Evolutionary conservation across 306 rosid genomes (phyloP), one percentile per base, ranked within the genome.

Genomic region (Gastrolobium villosum): DNA sequence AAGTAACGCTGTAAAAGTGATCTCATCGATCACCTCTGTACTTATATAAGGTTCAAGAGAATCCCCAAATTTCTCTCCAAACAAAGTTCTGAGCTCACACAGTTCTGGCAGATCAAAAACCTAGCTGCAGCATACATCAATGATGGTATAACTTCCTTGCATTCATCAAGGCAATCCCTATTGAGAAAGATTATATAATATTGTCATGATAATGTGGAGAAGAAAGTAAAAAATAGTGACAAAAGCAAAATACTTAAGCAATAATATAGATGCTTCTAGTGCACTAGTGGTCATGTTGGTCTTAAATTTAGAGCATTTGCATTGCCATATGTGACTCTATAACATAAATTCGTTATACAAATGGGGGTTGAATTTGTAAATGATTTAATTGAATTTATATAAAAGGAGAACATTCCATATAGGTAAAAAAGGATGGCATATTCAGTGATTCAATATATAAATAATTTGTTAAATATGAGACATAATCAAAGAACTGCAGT

Each of bases 51-150:
- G 54, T 48, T 89, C 90, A 15, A 91, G 82, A 31, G 88, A 82
- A 79, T 81, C 75, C 56, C 92, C 94, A 55, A 72, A 95, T 83
- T 81, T 93, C 36, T 65, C 81, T 3, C 77, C 65, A 34, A 95
- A 91, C 41, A 85, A 65, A 4, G 70, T 84, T 85, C 99, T 83
- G 78, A 95, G 89, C 0, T 88, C 87, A 0, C 99, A 93, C 15
- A 95, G 78, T 80, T 95, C 99, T 0, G 98, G 99, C 70, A 93
- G 84, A 81, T 93, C 99, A 31, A 94, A 76, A 93, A 90, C 56
- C 98, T 85, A 45, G 98, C 97, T 40, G 99, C 98, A 11, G 96
- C 98, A 26, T 86, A 88, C 3, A 88, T 89, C 87, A 95, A 63
- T 15, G 99, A 87, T 0, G 86, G 63, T 7, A 91, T 87, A 37